phyloP scores from a whole-genome alignment of 257 asterid species.

The Solanum arcanum region DNA sequence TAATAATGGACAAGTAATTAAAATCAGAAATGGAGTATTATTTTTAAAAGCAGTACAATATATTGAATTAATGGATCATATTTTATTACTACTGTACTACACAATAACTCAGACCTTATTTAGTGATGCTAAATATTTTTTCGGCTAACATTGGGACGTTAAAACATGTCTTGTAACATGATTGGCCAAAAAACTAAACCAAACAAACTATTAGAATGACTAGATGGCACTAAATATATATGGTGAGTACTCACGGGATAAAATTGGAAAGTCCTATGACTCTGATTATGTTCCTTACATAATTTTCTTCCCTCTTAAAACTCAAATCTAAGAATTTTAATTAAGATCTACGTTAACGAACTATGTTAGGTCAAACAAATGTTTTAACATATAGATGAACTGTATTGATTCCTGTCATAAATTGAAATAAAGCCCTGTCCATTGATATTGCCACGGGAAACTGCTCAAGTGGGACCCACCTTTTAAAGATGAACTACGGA shows the following conservation, averaged over 20 bases:
- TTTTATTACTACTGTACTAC: not conserved
- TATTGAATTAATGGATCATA: not conserved
- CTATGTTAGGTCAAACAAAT: not conserved
- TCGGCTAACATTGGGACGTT: not conserved
- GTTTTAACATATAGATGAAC: not conserved
- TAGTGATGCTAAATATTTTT: not conserved
- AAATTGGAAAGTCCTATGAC: not conserved
- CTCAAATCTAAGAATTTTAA: no score
- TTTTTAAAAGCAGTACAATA: not conserved
- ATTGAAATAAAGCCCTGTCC: not conserved
- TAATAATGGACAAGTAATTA: no score
- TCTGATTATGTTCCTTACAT: not conserved
- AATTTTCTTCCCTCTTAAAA: no score
- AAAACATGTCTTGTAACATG: not conserved
- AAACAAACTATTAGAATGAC: not conserved
- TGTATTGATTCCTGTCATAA: not conserved
- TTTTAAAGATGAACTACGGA: not conserved
- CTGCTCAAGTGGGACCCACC: not conserved
- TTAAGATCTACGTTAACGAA: no score
- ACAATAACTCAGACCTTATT: not conserved
- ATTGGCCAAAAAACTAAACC: not conserved
- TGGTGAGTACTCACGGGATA: not conserved
- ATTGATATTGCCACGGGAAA: not conserved
- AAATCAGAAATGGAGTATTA: not conserved
- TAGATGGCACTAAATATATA: not conserved